A percentile compares a stretch with the other conserved stretches of the same genome.
phyloP scores from a whole-genome alignment of 2,329 filamentous ascomycete genomes.

The Colletotrichum lini region DNA sequence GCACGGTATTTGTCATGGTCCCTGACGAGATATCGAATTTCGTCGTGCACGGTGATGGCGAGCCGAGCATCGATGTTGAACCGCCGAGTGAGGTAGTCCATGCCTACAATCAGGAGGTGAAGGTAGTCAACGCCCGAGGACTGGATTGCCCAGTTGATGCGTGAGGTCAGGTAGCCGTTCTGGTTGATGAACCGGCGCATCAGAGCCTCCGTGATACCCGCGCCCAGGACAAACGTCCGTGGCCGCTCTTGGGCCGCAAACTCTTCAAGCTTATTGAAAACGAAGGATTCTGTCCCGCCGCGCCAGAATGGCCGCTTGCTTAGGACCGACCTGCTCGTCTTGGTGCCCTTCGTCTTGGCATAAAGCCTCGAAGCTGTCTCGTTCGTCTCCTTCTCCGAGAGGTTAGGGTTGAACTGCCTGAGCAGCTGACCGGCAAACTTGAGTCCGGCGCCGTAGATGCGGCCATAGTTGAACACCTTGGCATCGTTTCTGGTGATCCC shows the following conservation, averaged over 20 bases:
- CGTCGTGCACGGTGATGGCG: constrained; percentile 95
- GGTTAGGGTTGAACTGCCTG: constrained; percentile 89
- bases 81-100: constrained; percentile 91
- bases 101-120: constrained; percentile 90
- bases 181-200: constrained; percentile 90
- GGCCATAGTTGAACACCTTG: constrained; percentile 98
- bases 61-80: constrained; percentile 90
- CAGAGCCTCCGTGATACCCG: constrained; percentile 95
- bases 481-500: constrained; percentile 96
- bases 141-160: constrained; percentile 99
- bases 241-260: constrained; percentile 96
- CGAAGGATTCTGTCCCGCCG: constrained; percentile 95
- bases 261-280: constrained; percentile 98
- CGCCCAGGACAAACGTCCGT: constrained; percentile 91
- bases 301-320: constrained; percentile 89
- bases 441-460: constrained; percentile 97
- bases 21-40: constrained; percentile 93
- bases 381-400: constrained; percentile 85
- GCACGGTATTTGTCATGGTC: constrained; percentile 88
- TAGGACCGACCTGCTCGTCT: constrained; percentile 81
- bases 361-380: constrained; percentile 86
- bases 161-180: constrained; percentile 92
- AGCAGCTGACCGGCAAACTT: constrained; percentile 93
- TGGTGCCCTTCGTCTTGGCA: constrained; percentile 88
- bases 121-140: constrained; percentile 98